Evolutionary conservation across 306 rosid species (phyloP).

Genomic region (Vachellia pachyceras): DNA sequence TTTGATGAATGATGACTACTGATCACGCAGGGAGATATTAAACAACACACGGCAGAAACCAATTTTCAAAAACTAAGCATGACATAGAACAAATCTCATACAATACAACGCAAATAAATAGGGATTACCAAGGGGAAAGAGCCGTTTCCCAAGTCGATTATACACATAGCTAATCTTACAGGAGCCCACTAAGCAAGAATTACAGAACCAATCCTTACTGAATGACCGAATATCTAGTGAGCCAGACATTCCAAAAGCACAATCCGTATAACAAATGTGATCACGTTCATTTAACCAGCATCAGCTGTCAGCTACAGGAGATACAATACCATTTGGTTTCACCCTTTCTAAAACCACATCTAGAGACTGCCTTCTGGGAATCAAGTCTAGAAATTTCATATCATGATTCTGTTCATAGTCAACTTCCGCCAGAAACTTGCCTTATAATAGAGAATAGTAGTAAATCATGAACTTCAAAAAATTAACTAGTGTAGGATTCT

Average conservation of each 20-base stretch:
- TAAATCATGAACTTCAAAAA: neutral
- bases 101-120: constrained; percentile 16
- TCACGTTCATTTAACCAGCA: constrained; percentile 6
- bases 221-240: neutral
- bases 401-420: constrained; percentile 11
- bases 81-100: neutral
- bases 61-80: constrained; percentile 5
- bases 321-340: neutral
- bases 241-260: constrained; percentile 12
- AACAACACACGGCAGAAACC: neutral
- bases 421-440: constrained; percentile 23
- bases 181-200: neutral
- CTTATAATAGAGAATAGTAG: neutral
- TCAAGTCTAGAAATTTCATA: constrained; percentile 17
- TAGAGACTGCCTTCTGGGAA: constrained; percentile 8
- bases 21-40: neutral
- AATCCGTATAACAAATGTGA: neutral
- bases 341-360: neutral
- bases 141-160: neutral
- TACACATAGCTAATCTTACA: neutral
- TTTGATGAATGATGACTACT: neutral
- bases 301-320: constrained; percentile 4
- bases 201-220: constrained; percentile 1
- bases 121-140: neutral
- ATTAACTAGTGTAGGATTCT: neutral